Percentiles rank a stretch among this genome's conserved stretches.
These are phyloP conservation scores for Aspergillus persii DNA, from an alignment of 2,329 filamentous ascomycete genomes.

Conservation along the genomic window DNA sequence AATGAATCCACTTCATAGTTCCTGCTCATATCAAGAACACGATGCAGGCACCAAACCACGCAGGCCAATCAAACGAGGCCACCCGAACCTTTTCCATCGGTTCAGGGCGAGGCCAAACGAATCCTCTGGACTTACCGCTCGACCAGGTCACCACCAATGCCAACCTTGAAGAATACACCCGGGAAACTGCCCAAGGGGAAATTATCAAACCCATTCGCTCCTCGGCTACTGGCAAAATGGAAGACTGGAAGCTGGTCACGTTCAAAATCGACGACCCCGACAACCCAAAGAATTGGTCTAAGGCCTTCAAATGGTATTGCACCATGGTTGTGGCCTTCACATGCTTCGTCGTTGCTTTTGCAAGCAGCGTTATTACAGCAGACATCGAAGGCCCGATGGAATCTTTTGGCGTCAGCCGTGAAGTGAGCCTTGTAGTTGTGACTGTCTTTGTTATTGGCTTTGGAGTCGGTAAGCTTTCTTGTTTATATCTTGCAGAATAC, in stretches of 20 bases:
- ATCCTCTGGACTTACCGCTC: constrained; percentile 62
- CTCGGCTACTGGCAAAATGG: constrained; percentile 51
- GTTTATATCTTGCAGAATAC: neutral
- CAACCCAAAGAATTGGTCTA: constrained; percentile 85
- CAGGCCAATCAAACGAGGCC: constrained; percentile 13
- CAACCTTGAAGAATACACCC: constrained; percentile 66
- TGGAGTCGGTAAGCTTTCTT: constrained; percentile 59
- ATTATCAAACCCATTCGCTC: constrained; percentile 58
- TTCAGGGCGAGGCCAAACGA: constrained; percentile 22
- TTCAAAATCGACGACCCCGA: constrained; percentile 70
- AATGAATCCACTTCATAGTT: neutral
- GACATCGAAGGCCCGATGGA: constrained; percentile 64
- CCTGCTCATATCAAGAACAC: constrained; percentile 2
- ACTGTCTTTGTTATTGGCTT: constrained; percentile 80
- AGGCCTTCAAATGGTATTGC: constrained; percentile 74
- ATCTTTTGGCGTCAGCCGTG: constrained; percentile 66
- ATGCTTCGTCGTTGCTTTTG: constrained; percentile 71
- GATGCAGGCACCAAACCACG: constrained; percentile 12
- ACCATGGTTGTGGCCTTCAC: constrained; percentile 83
- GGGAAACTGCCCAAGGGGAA: constrained; percentile 60
- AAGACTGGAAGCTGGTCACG: constrained; percentile 63
- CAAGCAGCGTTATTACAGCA: constrained; percentile 73
- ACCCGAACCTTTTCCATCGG: constrained; percentile 27
- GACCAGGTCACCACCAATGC: constrained; percentile 60
- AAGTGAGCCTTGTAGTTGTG: constrained; percentile 70